Percentiles rank a stretch among this genome's conserved stretches.
phyloP scores from a whole-genome alignment of 345 rosid species.

The Heritiera littoralis region DNA sequence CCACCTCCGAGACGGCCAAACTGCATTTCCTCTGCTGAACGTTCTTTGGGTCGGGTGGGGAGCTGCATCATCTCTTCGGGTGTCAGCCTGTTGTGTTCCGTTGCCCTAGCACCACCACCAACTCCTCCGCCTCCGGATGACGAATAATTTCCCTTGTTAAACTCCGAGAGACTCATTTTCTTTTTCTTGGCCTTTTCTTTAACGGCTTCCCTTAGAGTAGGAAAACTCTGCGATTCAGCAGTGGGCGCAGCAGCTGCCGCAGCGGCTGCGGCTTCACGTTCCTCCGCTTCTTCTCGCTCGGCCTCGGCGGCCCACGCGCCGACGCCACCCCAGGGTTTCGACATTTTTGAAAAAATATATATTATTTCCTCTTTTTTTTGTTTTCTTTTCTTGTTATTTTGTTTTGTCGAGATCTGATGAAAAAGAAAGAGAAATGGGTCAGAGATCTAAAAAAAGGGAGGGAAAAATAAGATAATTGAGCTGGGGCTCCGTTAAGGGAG shows the following conservation, averaged over 20 bases:
- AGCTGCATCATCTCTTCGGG: slow-evolving; percentile 78
- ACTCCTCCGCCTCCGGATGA: slow-evolving; percentile 25
- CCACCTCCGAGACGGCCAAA: slow-evolving; percentile 81
- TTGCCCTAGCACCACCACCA: slow-evolving; percentile 18
- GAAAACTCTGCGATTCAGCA: slow-evolving; percentile 61
- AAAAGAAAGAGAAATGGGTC: not conserved
- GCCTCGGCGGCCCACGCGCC: slow-evolving; percentile 98
- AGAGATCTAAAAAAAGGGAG: not conserved
- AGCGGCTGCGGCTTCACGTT: slow-evolving; percentile 59
- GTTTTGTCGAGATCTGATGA: slow-evolving; percentile 3
- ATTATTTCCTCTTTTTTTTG: not conserved
- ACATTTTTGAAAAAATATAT: not conserved
- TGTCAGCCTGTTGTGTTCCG: slow-evolving; percentile 50
- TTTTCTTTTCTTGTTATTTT: slow-evolving; percentile 15
- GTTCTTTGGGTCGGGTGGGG: slow-evolving; percentile 93
- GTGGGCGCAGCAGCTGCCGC: slow-evolving; percentile 28
- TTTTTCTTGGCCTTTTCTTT: slow-evolving; percentile 76
- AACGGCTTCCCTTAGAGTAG: slow-evolving; percentile 73
- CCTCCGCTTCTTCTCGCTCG: slow-evolving; percentile 80
- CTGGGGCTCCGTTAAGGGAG: slow-evolving; percentile 22
- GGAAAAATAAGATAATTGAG: slow-evolving; percentile 2
- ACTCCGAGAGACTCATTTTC: slow-evolving; percentile 75
- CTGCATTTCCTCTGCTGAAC: slow-evolving; percentile 88
- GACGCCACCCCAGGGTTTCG: slow-evolving; percentile 48
- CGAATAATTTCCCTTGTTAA: slow-evolving; percentile 35